Percentiles rank a stretch among this genome's conserved stretches.
These are phyloP conservation scores for Lecanosticta acicola DNA, from an alignment of 2,329 filamentous ascomycete genomes.

Conservation along the genomic window DNA sequence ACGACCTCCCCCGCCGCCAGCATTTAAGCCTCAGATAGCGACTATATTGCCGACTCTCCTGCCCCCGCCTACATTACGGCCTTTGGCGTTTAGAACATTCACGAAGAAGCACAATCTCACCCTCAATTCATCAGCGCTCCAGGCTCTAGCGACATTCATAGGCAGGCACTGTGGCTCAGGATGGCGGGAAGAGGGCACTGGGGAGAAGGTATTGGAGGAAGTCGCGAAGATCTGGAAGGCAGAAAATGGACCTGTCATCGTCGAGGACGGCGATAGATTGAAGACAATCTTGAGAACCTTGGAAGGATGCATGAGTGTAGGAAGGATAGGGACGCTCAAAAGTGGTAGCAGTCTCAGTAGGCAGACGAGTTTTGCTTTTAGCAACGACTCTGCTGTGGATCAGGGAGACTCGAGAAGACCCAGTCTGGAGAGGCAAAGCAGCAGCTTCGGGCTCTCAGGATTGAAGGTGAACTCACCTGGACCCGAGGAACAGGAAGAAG, in stretches of 20 bases:
- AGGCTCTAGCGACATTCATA: conserved; percentile 80
- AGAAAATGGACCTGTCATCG: conserved; percentile 79
- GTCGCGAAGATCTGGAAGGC: conserved; percentile 89
- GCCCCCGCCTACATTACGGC: conserved; percentile 77
- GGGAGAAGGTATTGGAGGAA: conserved; percentile 88
- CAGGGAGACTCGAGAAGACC: conserved; percentile 28
- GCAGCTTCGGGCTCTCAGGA: conserved; percentile 56
- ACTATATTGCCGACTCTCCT: conserved; percentile 83
- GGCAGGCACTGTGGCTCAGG: conserved; percentile 89
- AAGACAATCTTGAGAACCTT: conserved; percentile 77
- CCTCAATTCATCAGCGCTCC: conserved; percentile 77
- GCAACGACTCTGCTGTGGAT: conserved; percentile 33
- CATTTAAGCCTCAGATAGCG: conserved; percentile 49
- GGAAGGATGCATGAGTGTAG: conserved; percentile 85
- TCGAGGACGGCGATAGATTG: conserved; percentile 68
- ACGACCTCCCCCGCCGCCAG: conserved; percentile 47
- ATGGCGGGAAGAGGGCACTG: conserved; percentile 93
- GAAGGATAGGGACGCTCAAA: conserved; percentile 54
- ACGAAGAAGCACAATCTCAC: conserved; percentile 97
- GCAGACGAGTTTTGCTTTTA: conserved; percentile 61
- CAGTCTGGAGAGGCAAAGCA: conserved; percentile 49
- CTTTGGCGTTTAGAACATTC: conserved; percentile 88
- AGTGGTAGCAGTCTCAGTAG: conserved; percentile 49
- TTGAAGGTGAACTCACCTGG: conserved; percentile 44
- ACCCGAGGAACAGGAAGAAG: conserved; percentile 54